A percentile compares a stretch with the other conserved stretches of the same genome.
These are phyloP conservation scores for Candida loeiensis DNA, from an alignment of 805 yeast genomes.

Conservation along the genomic window DNA sequence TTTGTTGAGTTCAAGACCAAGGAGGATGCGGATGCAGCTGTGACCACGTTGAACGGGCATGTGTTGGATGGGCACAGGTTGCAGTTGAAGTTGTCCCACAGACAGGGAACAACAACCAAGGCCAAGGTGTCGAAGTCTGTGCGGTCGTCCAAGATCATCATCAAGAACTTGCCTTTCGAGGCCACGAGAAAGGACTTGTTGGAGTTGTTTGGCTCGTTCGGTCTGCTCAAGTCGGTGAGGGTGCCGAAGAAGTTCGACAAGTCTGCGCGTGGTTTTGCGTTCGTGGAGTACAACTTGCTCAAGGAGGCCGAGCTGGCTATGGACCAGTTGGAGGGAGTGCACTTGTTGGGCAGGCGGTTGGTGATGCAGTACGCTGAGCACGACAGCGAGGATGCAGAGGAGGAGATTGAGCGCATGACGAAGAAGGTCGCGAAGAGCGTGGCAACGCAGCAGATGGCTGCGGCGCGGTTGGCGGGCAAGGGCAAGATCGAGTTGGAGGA, in stretches of 20 bases:
- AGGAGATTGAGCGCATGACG: constrained; percentile 87
- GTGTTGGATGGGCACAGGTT: constrained; percentile 86
- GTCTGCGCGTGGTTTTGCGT: constrained; percentile 95
- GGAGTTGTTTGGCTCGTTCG: constrained; percentile 90
- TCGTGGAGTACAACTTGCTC: constrained; percentile 82
- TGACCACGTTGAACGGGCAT: constrained; percentile 67
- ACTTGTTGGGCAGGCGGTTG: constrained; percentile 89
- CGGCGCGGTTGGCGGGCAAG: constrained; percentile 65
- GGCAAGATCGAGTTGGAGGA: constrained; percentile 68
- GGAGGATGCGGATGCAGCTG: constrained; percentile 76
- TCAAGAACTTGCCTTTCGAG: constrained; percentile 96
- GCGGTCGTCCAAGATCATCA: constrained; percentile 74
- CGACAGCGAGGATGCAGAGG: constrained; percentile 81
- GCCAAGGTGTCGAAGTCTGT: constrained; percentile 25
- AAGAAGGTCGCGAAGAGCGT: constrained; percentile 78
- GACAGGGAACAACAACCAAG: constrained; percentile 47
- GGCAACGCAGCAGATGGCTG: constrained; percentile 70
- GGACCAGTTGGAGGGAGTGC: constrained; percentile 92
- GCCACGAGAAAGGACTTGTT: constrained; percentile 90
- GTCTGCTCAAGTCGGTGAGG: constrained; percentile 89
- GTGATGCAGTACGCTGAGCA: constrained; percentile 90
- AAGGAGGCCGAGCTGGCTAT: constrained; percentile 92
- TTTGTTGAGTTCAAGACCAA: constrained; percentile 84
- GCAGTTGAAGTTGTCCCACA: constrained; percentile 83
- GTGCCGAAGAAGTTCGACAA: constrained; percentile 95